These are phyloP conservation scores for Gamarada debralockiae DNA, from an alignment of 495 filamentous ascomycete genomes.

Conservation along the genomic window DNA sequence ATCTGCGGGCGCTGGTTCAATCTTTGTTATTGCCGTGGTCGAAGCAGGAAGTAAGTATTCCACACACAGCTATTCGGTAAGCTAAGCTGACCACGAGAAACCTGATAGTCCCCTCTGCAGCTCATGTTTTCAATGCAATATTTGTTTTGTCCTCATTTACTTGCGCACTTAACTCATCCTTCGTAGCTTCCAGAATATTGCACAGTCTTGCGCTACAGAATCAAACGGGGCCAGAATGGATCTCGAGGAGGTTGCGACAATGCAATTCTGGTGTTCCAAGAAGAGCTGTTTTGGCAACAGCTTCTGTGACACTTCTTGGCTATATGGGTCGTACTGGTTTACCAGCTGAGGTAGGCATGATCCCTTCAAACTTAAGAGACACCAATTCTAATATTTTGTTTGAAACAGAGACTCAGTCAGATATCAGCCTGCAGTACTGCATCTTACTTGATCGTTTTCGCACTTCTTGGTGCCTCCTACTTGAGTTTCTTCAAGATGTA, in stretches of 20 bases:
- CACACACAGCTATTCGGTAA: too few species aligned
- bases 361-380: background rate
- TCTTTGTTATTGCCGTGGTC: background rate
- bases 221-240: slow-evolving; percentile 28
- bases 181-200: slow-evolving; percentile 36
- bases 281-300: slow-evolving; percentile 40
- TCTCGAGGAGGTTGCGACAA: slow-evolving; percentile 23
- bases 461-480: background rate
- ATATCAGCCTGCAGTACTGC: background rate
- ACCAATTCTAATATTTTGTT: background rate
- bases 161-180: slow-evolving; percentile 37
- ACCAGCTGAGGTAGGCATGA: slow-evolving; percentile 20
- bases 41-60: background rate
- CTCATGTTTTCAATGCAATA: slow-evolving; percentile 39
- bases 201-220: slow-evolving; percentile 35
- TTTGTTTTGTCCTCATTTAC: slow-evolving; percentile 40
- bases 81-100: too few species aligned
- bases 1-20: background rate
- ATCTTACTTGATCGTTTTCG: background rate
- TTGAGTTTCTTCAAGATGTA: background rate
- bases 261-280: slow-evolving; percentile 41
- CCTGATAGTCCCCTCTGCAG: slow-evolving; percentile 22
- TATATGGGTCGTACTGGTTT: slow-evolving; percentile 37
- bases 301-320: slow-evolving; percentile 36
- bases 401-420: background rate